These are phyloP conservation scores for Tillandsia fasciculata DNA, from an alignment of 176 grass and related monocot genomes.

Conservation along the genomic window DNA sequence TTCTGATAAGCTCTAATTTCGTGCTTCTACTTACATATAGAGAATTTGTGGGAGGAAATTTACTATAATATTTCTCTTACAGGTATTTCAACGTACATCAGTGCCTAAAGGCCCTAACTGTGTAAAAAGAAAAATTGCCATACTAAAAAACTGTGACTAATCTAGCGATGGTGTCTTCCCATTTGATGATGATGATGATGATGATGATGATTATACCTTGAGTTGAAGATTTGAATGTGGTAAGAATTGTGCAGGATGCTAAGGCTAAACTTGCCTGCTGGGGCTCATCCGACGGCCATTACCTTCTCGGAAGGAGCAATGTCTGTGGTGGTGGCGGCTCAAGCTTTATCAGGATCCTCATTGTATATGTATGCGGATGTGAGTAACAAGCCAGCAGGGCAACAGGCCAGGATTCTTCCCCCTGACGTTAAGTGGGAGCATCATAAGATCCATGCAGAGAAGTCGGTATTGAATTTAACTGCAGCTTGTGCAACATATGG, in stretches of 20 bases:
- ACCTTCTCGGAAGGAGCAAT: slow-evolving; percentile 68
- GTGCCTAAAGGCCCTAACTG: too few species aligned
- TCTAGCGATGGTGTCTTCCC: too few species aligned
- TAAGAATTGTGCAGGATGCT: slow-evolving; percentile 40
- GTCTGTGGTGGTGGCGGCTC: slow-evolving; percentile 74
- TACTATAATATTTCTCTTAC: too few species aligned
- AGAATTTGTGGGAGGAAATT: too few species aligned
- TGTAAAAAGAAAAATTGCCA: too few species aligned
- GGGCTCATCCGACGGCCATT: slow-evolving; percentile 72
- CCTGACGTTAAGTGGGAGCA: slow-evolving; percentile 93
- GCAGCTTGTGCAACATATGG: slow-evolving; percentile 66
- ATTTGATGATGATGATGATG: too few species aligned
- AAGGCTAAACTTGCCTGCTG: slow-evolving; percentile 82
- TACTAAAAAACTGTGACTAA: too few species aligned
- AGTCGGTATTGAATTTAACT: slow-evolving; percentile 68
- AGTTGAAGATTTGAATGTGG: background rate
- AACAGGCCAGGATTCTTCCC: slow-evolving; percentile 53
- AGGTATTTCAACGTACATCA: too few species aligned
- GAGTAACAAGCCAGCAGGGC: slow-evolving; percentile 40
- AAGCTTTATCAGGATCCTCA: slow-evolving; percentile 63
- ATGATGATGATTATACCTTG: background rate
- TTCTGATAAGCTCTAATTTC: too few species aligned
- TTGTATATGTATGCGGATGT: slow-evolving; percentile 89
- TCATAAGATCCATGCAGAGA: slow-evolving; percentile 69
- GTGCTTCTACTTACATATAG: too few species aligned